Conservation (phyloP, 1,284 basidiomycete species). For the Ustilago tritici region DNA sequence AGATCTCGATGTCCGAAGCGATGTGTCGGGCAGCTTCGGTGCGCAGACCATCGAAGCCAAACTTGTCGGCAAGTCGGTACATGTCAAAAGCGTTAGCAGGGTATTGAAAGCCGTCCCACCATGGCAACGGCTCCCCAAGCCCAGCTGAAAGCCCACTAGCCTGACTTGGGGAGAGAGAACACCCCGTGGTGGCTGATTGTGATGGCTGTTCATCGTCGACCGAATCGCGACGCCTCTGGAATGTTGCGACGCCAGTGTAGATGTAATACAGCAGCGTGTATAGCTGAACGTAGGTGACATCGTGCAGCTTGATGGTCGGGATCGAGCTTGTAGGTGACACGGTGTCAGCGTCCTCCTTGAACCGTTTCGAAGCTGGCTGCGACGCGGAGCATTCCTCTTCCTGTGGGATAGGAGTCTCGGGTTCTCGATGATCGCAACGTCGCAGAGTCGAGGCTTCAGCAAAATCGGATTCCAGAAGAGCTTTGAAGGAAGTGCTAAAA, state of each 20-base stretch:
- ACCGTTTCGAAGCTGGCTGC: neutral
- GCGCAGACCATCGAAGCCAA: slow-evolving; percentile 6
- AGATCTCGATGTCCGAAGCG: neutral
- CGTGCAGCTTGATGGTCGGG: neutral
- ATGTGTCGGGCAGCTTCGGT: slow-evolving; percentile 11
- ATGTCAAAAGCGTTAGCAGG: slow-evolving; percentile 18
- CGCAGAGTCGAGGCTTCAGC: slow-evolving; percentile 3
- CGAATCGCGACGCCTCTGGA: neutral
- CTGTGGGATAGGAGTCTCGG: neutral
- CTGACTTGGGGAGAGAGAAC: neutral
- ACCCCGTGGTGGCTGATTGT: no score
- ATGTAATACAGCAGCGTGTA: slow-evolving; percentile 8
- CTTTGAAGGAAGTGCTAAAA: slow-evolving; percentile 6
- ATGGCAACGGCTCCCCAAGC: neutral
- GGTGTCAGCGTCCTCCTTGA: neutral
- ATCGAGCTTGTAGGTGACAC: neutral
- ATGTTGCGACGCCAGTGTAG: slow-evolving; percentile 2
- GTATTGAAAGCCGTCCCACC: neutral
- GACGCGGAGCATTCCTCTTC: neutral
- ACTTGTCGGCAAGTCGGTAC: slow-evolving; percentile 25
- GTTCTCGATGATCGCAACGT: neutral
- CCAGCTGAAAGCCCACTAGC: no score
- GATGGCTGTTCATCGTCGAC: neutral
- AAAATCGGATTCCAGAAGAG: slow-evolving; percentile 5
- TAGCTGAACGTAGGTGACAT: slow-evolving; percentile 5